Evolutionary conservation across 768 basidiomycete species (phyloP).

Genomic region (Lyophyllum shimeji): DNA sequence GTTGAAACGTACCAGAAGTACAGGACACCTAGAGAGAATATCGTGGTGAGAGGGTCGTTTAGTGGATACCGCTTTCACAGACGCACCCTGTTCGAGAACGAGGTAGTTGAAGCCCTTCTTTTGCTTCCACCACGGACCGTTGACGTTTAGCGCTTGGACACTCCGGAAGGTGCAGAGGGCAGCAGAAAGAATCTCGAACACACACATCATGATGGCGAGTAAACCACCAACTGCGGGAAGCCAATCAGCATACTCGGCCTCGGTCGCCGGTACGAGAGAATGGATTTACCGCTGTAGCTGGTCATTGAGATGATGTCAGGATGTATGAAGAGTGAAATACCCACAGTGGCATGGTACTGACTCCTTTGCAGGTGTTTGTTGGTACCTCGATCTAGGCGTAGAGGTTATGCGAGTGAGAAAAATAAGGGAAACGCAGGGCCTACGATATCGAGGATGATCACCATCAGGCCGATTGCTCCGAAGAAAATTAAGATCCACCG

Average conservation of each 20-base stretch:
- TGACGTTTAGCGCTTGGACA: constrained; percentile 22
- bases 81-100: constrained; percentile 27
- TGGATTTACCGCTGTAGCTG: background rate
- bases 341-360: constrained; percentile 15
- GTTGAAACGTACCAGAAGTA: constrained; percentile 24
- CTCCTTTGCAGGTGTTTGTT: constrained; percentile 22
- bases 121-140: constrained; percentile 14
- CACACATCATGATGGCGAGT: constrained; percentile 27
- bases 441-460: constrained; percentile 26
- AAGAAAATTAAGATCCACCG: constrained; percentile 21
- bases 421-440: background rate
- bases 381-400: constrained; percentile 22
- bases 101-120: constrained; percentile 21
- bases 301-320: background rate
- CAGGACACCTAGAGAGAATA: constrained; percentile 18
- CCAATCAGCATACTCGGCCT: background rate
- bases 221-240: constrained; percentile 20
- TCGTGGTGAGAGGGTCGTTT: background rate
- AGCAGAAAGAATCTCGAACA: constrained; percentile 26
- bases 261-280: background rate
- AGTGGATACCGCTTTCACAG: too few relatives aligned
- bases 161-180: constrained; percentile 23
- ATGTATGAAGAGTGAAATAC: background rate
- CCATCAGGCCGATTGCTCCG: constrained; percentile 18
- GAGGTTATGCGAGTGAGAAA: background rate